Evolutionary conservation across 116 monocot genomes (phyloP).

Genomic region (Zostera marina): DNA sequence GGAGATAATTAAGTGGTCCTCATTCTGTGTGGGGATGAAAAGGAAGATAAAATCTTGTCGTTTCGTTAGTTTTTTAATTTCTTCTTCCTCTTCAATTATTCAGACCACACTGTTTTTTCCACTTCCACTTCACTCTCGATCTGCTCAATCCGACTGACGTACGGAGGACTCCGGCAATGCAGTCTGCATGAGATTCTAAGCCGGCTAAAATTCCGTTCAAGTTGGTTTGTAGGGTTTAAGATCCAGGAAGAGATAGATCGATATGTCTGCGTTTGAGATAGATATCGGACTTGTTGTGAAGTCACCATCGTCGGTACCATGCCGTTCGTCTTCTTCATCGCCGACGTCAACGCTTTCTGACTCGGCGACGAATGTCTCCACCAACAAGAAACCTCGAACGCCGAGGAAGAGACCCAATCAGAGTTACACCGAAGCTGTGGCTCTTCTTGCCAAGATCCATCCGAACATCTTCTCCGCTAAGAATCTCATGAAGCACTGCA

Average conservation of each 20-base stretch:
- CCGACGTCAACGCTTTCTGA: constrained; percentile 26
- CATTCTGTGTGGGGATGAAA: not conserved
- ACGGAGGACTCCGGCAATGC: not conserved
- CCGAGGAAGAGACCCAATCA: constrained; percentile 60
- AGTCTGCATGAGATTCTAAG: not conserved
- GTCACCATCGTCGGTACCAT: not conserved
- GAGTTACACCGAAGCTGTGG: constrained; percentile 54
- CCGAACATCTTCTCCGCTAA: constrained; percentile 36
- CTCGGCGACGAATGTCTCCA: constrained; percentile 31
- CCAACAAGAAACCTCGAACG: constrained; percentile 40
- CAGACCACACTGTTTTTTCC: not conserved
- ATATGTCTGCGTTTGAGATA: constrained; percentile 38
- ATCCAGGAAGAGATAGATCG: not conserved
- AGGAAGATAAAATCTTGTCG: constrained; percentile 1
- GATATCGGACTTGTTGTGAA: constrained; percentile 17
- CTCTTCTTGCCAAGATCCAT: constrained; percentile 41
- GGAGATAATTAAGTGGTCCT: not conserved
- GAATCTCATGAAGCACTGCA: constrained; percentile 9
- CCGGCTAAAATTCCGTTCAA: not conserved
- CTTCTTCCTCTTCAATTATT: not conserved
- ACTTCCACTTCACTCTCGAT: not conserved
- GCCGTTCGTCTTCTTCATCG: constrained; percentile 37
- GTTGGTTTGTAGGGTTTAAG: not conserved
- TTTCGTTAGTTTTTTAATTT: not conserved
- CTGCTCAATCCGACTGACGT: not conserved